Base-by-base conservation (phyloP, 2,329 filamentous ascomycete species). In the Exophiala alcalophila region DNA sequence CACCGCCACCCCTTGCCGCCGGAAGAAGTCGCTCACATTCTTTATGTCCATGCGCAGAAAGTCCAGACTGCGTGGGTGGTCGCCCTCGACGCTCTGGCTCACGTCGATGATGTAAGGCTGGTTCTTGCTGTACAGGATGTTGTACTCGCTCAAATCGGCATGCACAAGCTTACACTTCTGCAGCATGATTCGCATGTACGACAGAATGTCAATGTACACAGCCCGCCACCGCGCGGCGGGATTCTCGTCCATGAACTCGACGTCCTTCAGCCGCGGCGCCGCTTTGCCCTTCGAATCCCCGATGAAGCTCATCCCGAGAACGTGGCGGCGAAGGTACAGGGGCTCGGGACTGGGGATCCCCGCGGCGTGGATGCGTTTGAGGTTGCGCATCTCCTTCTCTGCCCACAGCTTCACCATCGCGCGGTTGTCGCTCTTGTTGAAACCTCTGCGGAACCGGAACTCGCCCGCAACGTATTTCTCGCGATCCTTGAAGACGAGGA, bases 341-440 rank as follows among this genome's bases (percentile, higher is more conserved):
- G 92, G 90, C 61, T 95, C 87, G 0, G 92, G 92, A 55, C 86
- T 94, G 4, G 89, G 85, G 40, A 98, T 95, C 5, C 86, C 87
- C 5, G 90, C 84, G 4, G 80, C 72, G 64, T 94, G 73, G 50
- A 98, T 83, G 42, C 92, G 78, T 55, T 88, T 83, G 59, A 98
- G 67, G 66, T 98, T 98, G 28, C 92, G 80, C 71, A 94, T 94
- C 68, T 98, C 92, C 69, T 98, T 98, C 69, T 98, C 91, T 0
- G 94, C 94, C 92, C 92, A 98, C 16, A 96, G 74, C 66, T 95
- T 94, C 55, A 98, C 91, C 91, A 97, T 97, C 55, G 91, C 89
- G 34, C 90, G 80, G 69, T 89, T 95, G 68, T 89, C 94, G 54
- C 85, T 85, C 72, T 96, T 97, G 68, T 91, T 92, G 62, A 91